Conservation (phyloP, 352 stramenopile genomes). For the Phytophthora rubi region DNA sequence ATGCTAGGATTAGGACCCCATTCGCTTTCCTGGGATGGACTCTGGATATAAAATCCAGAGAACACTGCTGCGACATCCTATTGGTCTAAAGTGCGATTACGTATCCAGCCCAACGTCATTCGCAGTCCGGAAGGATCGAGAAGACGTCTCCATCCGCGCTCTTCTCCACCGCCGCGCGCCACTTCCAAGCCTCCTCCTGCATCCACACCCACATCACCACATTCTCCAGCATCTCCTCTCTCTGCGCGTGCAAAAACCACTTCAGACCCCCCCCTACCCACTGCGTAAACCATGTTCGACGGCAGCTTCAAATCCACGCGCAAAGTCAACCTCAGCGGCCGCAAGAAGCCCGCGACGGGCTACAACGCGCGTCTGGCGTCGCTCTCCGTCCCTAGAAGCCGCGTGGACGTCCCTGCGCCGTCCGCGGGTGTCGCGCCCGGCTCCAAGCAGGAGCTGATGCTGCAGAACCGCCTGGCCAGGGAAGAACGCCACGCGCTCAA, state of each 20-base stretch:
- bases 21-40: no score
- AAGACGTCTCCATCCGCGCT: conserved; percentile 1
- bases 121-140: conserved; percentile 24
- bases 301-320: conserved; percentile 72
- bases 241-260: conserved; percentile 1
- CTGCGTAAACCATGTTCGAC: conserved; percentile 60
- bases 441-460: conserved; percentile 67
- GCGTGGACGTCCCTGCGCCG: conserved; percentile 2
- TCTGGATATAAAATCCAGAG: no score
- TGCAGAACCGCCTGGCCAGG: conserved; percentile 57
- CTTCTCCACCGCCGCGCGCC: not conserved
- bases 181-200: not conserved
- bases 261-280: not conserved
- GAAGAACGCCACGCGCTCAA: conserved; percentile 61
- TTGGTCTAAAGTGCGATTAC: conserved; percentile 15
- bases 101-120: conserved; percentile 17
- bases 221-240: not conserved
- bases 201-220: not conserved
- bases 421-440: not conserved
- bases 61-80: no score
- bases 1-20: no score
- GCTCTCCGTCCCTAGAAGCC: conserved; percentile 22
- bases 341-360: conserved; percentile 46
- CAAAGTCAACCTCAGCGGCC: conserved; percentile 75
- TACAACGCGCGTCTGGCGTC: conserved; percentile 33